Base-by-base conservation (phyloP, 164 flowering plant genomes). In the Liriodendron chinense region DNA sequence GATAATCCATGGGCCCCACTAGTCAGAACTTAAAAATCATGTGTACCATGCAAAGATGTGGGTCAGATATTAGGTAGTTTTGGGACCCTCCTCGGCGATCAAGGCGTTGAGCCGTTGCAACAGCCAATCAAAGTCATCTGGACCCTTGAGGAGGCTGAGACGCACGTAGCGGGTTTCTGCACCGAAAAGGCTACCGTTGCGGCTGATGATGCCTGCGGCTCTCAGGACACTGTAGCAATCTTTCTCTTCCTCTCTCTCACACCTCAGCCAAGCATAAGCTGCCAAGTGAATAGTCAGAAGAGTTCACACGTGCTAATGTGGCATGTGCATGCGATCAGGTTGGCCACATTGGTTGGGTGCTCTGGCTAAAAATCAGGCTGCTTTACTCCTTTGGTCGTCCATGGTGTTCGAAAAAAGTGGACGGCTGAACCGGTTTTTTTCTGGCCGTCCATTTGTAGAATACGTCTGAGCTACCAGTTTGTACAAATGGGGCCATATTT, bases 191-290 rank as follows among this genome's bases (percentile, higher is more conserved):
- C 56, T 75, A 1, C 93, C 96, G 16, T 1, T 4, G 5, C 89
- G 86, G 21, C 96, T 88, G 21, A 78, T 81, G 63, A 91, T 82
- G 7, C 82, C 79, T 1, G 82, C 90, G 28, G 74, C 81, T 73
- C 59, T 75, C 9, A 91, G 84, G 20, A 89, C 88, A 64, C 23
- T 81, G 47, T 16, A 1, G 70, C 93, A 91, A 53, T 90, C 81
- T 69, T 67, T 18, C 22, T 88, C 92, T 75, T 89, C 90, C 69
- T 87, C 87, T 68, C 78, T 84, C 72, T 87, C 89, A 53, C 96
- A 90, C 80, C 81, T 90, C 78, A 92, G 2, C 94, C 92, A 88
- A 75, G 89, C 93, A 86, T 87, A 91, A 78, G 59, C 59, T 53
- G 59, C 1, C 18, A 53, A 12, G 12, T 53, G 18, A 8, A 16